These are phyloP conservation scores for Nemania sp. DNA, from an alignment of 2,329 filamentous ascomycete genomes.

Conservation along the genomic window DNA sequence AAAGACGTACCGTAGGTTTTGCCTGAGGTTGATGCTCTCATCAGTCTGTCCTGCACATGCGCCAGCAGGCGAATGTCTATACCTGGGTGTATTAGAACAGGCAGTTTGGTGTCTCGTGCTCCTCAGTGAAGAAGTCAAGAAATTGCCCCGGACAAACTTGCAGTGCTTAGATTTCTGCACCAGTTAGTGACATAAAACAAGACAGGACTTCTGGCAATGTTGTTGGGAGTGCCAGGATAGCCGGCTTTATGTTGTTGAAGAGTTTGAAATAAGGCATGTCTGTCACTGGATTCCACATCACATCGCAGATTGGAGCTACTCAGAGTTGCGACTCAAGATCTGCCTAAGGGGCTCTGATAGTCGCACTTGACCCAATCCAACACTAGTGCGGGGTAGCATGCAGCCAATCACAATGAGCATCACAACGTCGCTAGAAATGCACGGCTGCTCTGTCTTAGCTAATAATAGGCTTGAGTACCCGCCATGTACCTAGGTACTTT, in stretches of 20 bases:
- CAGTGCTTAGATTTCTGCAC: not conserved
- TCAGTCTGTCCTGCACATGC: conserved; percentile 2
- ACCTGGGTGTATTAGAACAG: conserved; percentile 5
- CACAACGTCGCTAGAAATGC: conserved; percentile 10
- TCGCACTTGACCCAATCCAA: conserved; percentile 17
- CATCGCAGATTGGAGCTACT: conserved; percentile 1
- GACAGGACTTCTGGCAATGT: not conserved
- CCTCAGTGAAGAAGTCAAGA: conserved; percentile 5
- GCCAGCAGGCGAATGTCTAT: conserved; percentile 21
- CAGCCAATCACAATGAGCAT: conserved; percentile 18
- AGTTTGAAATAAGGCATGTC: conserved; percentile 20
- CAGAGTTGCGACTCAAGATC: conserved; percentile 3
- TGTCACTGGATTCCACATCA: conserved; percentile 2
- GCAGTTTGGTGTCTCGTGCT: not conserved
- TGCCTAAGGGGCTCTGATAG: conserved; percentile 1
- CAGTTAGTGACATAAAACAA: not conserved
- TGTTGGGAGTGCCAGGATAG: conserved; percentile 2
- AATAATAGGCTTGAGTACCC: too few relatives aligned
- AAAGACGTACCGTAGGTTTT: not conserved
- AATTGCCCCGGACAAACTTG: conserved; percentile 19
- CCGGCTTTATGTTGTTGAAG: conserved; percentile 1
- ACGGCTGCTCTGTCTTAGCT: not conserved
- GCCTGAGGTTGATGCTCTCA: conserved; percentile 9
- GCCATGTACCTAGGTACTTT: too few relatives aligned
- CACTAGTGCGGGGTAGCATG: conserved; percentile 7